Conservation (phyloP, 768 basidiomycete species). For the Rossbeevera mucosa region DNA sequence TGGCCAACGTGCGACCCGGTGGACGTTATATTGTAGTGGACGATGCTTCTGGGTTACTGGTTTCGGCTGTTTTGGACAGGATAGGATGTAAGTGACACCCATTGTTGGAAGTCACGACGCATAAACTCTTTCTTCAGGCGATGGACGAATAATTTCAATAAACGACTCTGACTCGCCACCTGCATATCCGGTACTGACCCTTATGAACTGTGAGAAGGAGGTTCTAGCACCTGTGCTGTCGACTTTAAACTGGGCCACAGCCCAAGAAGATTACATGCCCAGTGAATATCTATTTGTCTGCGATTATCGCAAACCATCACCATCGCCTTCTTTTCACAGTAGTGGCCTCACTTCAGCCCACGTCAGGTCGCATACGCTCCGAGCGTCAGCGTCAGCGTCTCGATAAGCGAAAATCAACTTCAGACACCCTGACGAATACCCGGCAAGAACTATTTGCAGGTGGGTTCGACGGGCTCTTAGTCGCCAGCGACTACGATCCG, state of each 20-base stretch:
- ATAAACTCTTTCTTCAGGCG: constrained; percentile 41
- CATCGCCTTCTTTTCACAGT: constrained; percentile 35
- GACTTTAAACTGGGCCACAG: constrained; percentile 88
- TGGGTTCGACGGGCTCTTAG: constrained; percentile 84
- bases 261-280: constrained; percentile 70
- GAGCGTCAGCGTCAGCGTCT: constrained; percentile 68
- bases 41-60: constrained; percentile 84
- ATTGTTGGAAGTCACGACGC: background rate
- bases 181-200: constrained; percentile 73
- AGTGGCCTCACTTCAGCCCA: constrained; percentile 53
- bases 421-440: constrained; percentile 53
- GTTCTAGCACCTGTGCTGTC: constrained; percentile 49
- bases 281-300: constrained; percentile 35
- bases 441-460: constrained; percentile 82
- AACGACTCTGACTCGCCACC: constrained; percentile 91
- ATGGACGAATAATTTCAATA: constrained; percentile 78
- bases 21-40: constrained; percentile 89
- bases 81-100: constrained; percentile 60
- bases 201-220: constrained; percentile 80
- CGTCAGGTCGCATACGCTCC: constrained; percentile 56
- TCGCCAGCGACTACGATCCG: constrained; percentile 84
- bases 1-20: constrained; percentile 80
- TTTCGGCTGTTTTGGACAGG: constrained; percentile 79
- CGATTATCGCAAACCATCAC: constrained; percentile 1
- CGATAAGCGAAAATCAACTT: constrained; percentile 72